Evolutionary conservation across 768 basidiomycete genomes (phyloP).

Genomic region (Boletus subcaerulescens): DNA sequence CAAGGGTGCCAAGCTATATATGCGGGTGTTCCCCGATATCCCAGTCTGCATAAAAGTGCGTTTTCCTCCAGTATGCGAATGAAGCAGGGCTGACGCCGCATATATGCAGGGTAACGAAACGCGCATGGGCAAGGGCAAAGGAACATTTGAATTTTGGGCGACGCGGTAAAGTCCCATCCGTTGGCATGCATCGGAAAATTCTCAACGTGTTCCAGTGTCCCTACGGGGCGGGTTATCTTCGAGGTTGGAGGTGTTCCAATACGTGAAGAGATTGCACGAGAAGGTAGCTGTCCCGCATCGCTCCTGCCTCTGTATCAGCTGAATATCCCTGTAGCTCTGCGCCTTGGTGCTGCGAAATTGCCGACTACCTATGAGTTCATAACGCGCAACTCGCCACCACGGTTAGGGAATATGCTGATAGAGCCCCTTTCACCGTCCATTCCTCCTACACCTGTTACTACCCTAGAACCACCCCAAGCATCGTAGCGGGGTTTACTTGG

Average conservation of each 20-base stretch:
- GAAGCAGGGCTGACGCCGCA: background rate
- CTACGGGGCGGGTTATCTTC: constrained; percentile 86
- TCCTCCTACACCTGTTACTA: constrained; percentile 12
- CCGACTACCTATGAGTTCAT: constrained; percentile 91
- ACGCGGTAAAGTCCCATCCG: constrained; percentile 57
- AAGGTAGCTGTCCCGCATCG: constrained; percentile 50
- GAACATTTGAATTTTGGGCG: constrained; percentile 96
- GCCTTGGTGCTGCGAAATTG: constrained; percentile 83
- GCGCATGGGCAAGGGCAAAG: constrained; percentile 99
- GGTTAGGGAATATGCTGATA: constrained; percentile 66
- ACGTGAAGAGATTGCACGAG: constrained; percentile 88
- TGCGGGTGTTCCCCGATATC: constrained; percentile 94
- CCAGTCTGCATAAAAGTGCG: constrained; percentile 94
- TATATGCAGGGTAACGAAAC: constrained; percentile 84
- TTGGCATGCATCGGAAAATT: background rate
- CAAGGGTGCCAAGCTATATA: constrained; percentile 82
- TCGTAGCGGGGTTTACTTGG: constrained; percentile 3
- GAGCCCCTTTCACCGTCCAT: constrained; percentile 30
- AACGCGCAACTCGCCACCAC: constrained; percentile 59
- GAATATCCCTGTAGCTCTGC: constrained; percentile 55
- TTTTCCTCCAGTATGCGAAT: background rate
- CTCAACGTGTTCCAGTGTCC: constrained; percentile 53
- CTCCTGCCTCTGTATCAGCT: background rate
- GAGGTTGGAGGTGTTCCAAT: constrained; percentile 91
- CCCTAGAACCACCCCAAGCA: constrained; percentile 6